Evolutionary conservation across 2,329 filamentous ascomycete genomes (phyloP), one percentile per base, ranked within the genome.

Genomic region (Grosmannia clavigera): DNA sequence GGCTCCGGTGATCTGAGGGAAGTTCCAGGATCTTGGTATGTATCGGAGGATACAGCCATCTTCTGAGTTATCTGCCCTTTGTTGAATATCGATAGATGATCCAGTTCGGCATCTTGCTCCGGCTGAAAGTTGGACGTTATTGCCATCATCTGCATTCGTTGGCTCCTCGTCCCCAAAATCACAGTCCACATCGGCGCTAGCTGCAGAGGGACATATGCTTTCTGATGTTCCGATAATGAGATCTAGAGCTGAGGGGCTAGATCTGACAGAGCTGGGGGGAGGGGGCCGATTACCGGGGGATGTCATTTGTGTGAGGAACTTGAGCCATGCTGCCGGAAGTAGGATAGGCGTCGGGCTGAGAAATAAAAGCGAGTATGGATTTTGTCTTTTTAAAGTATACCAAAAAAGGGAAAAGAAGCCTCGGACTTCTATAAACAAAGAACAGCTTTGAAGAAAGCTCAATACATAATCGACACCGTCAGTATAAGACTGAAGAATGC

Each of bases 261-360:
- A 62, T 10, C 35, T 55, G 10, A 61, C n/a, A 5, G 63, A 63
- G 29, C 51, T 52, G 27, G 38, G 55, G 2, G 60, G 61, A 3
- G 57, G 59, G 3, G 51, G 51, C n/a, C 22, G n/a, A 27, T n/a
- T n/a, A 38, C n/a, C 25, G 2, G 25, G 25, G 3, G 5, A 25
- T 6, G 9, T 11, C 38, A 43, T 53, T 31, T 16, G 19, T n/a
- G n/a, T 14, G 6, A 6, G n/a, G 38, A 3, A 38, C 6, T n/a
- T 22, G 46, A 48, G 57, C 46, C 57, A 61, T 58, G 54, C 9
- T 25, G 57, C 6, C 11, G 43, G 16, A 29, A 5, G 22, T 6
- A 6, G 31, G 25, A 38, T n/a, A 57, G 48, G 9, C 16, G 22
- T 7, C 16, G 19, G 38, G 22, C 48, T 7, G 33, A 29, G 16